These are phyloP conservation scores for Kickxella alabastrina DNA, from an alignment of 192 early-diverging fungal genomes.

Conservation along the genomic window DNA sequence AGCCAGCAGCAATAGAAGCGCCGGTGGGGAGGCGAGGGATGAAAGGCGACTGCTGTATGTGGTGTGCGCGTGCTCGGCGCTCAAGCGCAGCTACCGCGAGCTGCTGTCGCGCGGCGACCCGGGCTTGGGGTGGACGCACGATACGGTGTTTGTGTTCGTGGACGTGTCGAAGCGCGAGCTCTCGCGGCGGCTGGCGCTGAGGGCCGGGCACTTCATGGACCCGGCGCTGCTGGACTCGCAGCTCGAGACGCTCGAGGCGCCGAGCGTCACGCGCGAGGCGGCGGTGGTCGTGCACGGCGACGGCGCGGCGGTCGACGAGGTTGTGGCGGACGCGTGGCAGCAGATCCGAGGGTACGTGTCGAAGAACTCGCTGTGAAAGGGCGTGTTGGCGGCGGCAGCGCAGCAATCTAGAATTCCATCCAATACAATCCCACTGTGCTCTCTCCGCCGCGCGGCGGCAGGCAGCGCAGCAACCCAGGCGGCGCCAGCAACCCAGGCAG, in stretches of 20 bases:
- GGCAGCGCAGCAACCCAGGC: too few species aligned
- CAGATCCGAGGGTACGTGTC: constrained; percentile 7
- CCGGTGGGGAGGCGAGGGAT: too few species aligned
- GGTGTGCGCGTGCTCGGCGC: constrained; percentile 62
- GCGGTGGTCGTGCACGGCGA: constrained; percentile 31
- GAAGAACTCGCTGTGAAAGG: constrained; percentile 18
- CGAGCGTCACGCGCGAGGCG: constrained; percentile 29
- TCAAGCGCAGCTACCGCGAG: constrained; percentile 64
- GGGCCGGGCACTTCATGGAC: constrained; percentile 58
- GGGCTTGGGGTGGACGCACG: constrained; percentile 16
- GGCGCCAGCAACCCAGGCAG: too few species aligned
- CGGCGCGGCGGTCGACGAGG: constrained; percentile 7
- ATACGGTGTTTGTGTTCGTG: constrained; percentile 58
- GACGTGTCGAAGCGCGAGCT: constrained; percentile 53
- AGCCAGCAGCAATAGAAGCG: too few species aligned
- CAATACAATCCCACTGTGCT: too few species aligned
- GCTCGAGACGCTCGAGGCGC: constrained; percentile 57
- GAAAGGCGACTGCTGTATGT: constrained; percentile 33
- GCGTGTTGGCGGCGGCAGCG: too few species aligned
- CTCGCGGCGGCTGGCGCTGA: constrained; percentile 39
- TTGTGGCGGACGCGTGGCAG: constrained; percentile 16
- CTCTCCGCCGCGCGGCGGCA: too few species aligned
- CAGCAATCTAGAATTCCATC: too few species aligned
- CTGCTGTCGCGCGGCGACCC: constrained; percentile 44
- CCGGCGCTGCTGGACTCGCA: constrained; percentile 57